Base-by-base conservation (phyloP, 2,329 filamentous ascomycete genomes). In the Claviceps arundinis region DNA sequence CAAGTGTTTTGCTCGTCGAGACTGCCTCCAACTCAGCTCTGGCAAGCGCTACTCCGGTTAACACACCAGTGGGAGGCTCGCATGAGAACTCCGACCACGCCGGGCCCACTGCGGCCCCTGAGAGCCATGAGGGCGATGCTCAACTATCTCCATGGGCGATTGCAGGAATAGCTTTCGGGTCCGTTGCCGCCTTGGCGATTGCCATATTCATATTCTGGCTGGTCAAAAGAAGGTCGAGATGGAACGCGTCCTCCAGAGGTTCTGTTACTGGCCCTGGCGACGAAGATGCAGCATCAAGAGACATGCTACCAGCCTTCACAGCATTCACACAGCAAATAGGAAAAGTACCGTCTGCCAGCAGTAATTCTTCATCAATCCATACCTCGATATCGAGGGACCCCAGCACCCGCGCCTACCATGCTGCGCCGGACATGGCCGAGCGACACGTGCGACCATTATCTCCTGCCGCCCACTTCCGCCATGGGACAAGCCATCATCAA, bases 81-180 rank as follows among this genome's bases (percentile, higher is more conserved):
- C 37, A 24, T 24, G 26, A 24, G n/a, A 14, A 14, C 50, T 9
- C 50, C 2, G 50, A 38, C 11, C 44, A 46, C n/a, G 40, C 17
- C 9, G 37, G 45, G 8, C 46, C 50, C 7, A 48, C 34, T 6
- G 45, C 43, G n/a, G 17, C n/a, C 30, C 24, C 22, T 22, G 30
- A 48, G n/a, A 38, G 52, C 19, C 13, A 38, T 11, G 26, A 43
- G 8, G 37, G 47, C 16, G 26, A 41, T 34, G 34, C n/a, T 19
- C 38, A 37, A 2, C 44, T 55, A 16, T 48, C 62, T 5, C 62
- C 58, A 3, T 60, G 59, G 5, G 71, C 72, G 5, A 68, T 81
- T 44, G 74, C 74, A 1, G 77, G 73, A 9, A 73, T 76, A 41
- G 71, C 78, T 2, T 62, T 78, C 4, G 77, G 76, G 30, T 72